Evolutionary conservation across 305 asterid genomes (phyloP).

Genomic region (Euphrasia arctica): DNA sequence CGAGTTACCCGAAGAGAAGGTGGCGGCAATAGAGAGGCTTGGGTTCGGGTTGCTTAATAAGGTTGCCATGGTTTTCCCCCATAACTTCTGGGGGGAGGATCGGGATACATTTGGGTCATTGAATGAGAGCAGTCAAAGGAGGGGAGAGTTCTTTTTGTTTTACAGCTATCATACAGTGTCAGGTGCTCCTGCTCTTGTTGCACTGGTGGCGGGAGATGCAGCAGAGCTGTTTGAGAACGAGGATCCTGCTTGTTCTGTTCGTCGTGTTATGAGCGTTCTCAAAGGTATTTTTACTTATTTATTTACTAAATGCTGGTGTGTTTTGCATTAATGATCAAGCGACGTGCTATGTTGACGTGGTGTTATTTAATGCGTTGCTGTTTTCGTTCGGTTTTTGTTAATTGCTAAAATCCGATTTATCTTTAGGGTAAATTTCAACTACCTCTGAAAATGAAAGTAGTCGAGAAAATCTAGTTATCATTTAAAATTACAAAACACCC

Average conservation of each 20-base stretch:
- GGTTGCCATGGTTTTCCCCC: constrained; percentile 77
- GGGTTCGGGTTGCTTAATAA: constrained; percentile 83
- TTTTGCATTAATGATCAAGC: constrained; percentile 1
- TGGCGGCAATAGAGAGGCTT: constrained; percentile 65
- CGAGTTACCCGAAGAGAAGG: constrained; percentile 60
- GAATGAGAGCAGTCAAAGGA: constrained; percentile 42
- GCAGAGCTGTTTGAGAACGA: constrained; percentile 60
- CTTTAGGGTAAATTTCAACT: background rate
- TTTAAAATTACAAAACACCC: background rate
- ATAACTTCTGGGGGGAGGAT: constrained; percentile 75
- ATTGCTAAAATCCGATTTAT: background rate
- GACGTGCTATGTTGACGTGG: constrained; percentile 3
- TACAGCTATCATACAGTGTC: constrained; percentile 82
- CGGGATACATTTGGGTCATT: constrained; percentile 77
- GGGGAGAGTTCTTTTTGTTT: constrained; percentile 76
- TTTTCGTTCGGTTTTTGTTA: background rate
- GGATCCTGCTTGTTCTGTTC: constrained; percentile 49
- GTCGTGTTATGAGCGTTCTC: constrained; percentile 59
- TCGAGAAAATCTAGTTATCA: background rate
- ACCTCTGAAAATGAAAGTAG: background rate
- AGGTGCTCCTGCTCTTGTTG: constrained; percentile 77
- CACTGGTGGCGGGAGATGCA: constrained; percentile 82
- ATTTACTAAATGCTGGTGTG: constrained; percentile 12
- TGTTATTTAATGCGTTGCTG: constrained; percentile 8
- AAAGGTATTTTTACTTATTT: constrained; percentile 35